phyloP scores from a whole-genome alignment of 768 basidiomycete genomes.

The Mycena kentingensis region DNA sequence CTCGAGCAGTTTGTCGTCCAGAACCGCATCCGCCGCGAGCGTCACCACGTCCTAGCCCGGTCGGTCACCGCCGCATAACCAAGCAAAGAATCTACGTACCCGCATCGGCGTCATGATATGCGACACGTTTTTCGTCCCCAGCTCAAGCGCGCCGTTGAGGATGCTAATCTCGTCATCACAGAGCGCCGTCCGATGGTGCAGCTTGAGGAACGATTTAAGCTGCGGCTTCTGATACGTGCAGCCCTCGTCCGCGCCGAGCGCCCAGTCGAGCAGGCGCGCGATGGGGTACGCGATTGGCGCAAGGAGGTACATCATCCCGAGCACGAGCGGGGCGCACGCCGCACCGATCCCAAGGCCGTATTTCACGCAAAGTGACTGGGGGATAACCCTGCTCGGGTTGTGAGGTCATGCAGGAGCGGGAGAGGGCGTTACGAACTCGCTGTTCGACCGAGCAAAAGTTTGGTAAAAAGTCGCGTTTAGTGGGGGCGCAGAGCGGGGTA shows the following conservation, averaged over 20 bases:
- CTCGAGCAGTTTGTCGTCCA: not conserved
- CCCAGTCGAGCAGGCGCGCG: constrained; percentile 57
- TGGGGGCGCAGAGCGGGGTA: not conserved
- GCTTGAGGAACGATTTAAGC: constrained; percentile 51
- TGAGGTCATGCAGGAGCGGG: not conserved
- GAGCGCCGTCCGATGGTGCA: constrained; percentile 53
- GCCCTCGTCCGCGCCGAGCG: constrained; percentile 58
- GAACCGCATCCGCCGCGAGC: not conserved
- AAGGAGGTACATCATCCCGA: constrained; percentile 48
- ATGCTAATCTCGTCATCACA: constrained; percentile 59
- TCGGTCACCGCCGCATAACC: not conserved
- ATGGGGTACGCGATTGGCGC: constrained; percentile 59
- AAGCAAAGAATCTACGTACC: constrained; percentile 26
- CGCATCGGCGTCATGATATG: constrained; percentile 62
- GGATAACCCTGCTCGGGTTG: constrained; percentile 41
- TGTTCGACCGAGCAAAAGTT: not conserved
- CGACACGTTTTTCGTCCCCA: constrained; percentile 51
- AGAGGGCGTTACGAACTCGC: not conserved
- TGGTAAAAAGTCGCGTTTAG: not conserved
- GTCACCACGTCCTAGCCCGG: not conserved
- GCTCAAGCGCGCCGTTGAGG: constrained; percentile 53
- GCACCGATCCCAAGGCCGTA: constrained; percentile 61
- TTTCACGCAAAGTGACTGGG: constrained; percentile 50
- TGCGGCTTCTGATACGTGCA: constrained; percentile 59
- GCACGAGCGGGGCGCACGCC: constrained; percentile 53